Evolutionary conservation across 78 protist species (phyloP).

Genomic region (Speleostelium caveatum): DNA sequence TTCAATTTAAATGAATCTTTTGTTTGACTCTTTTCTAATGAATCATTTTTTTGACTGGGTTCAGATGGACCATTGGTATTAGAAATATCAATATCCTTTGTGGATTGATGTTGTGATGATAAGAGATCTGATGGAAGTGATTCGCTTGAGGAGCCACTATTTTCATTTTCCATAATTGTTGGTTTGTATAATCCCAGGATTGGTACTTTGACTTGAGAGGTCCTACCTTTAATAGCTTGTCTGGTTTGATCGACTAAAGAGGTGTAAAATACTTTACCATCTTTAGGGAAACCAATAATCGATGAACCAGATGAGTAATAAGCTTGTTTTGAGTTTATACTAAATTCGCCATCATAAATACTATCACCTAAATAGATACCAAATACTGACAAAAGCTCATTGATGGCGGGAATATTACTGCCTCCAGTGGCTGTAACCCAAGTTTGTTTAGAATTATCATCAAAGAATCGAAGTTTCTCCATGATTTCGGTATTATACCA

Average conservation of each 20-base stretch:
- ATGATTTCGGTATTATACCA: slow-evolving; percentile 89
- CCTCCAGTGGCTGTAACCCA: slow-evolving; percentile 96
- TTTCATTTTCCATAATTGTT: slow-evolving; percentile 33
- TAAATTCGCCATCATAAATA: slow-evolving; percentile 68
- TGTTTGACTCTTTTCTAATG: not conserved
- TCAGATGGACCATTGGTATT: not conserved
- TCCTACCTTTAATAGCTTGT: slow-evolving; percentile 1
- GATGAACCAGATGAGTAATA: slow-evolving; percentile 42
- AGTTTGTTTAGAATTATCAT: slow-evolving; percentile 87
- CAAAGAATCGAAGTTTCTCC: slow-evolving; percentile 87
- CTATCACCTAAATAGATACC: slow-evolving; percentile 83
- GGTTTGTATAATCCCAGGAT: slow-evolving; percentile 61
- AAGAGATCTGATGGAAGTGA: no score
- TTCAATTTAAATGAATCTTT: no score
- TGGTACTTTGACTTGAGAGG: slow-evolving; percentile 20
- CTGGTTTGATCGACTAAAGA: slow-evolving; percentile 17
- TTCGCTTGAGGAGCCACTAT: not conserved
- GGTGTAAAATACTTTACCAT: slow-evolving; percentile 3
- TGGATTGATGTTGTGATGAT: not conserved
- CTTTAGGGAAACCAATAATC: slow-evolving; percentile 63
- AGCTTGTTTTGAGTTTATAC: not conserved
- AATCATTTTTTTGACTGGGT: not conserved
- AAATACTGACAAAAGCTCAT: slow-evolving; percentile 87
- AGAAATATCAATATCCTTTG: not conserved
- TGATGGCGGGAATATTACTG: slow-evolving; percentile 94